A percentile compares a stretch with the other conserved stretches of the same genome.
Conservation (phyloP, 169 alveolate species). For the Pseudocohnilembus persalinus region DNA sequence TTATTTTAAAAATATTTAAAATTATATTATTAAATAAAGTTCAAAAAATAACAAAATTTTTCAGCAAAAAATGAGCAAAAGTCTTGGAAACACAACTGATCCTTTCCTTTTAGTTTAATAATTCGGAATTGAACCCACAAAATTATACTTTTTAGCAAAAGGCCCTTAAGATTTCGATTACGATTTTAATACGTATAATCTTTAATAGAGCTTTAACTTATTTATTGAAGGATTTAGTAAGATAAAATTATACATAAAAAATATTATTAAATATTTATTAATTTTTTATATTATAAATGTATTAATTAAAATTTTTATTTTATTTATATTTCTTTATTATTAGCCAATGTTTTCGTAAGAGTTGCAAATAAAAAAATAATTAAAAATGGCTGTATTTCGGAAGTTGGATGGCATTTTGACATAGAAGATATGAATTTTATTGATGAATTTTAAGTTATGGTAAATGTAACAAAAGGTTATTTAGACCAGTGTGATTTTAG, state of each 20-base stretch:
- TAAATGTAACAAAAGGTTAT: not conserved
- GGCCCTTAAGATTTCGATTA: constrained; percentile 65
- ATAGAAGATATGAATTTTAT: constrained; percentile 10
- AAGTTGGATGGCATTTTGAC: not conserved
- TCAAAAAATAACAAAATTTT: not conserved
- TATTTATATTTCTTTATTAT: not conserved
- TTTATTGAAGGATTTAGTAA: constrained; percentile 45
- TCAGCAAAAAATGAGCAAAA: constrained; percentile 89
- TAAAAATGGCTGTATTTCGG: constrained; percentile 14
- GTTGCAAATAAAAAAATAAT: constrained; percentile 12
- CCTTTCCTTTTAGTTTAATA: constrained; percentile 59
- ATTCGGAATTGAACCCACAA: constrained; percentile 42
- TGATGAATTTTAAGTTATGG: not conserved
- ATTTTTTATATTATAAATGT: no score
- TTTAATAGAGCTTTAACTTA: constrained; percentile 35
- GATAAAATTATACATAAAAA: constrained; percentile 28
- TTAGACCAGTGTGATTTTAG: constrained; percentile 26
- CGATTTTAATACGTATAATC: constrained; percentile 28
- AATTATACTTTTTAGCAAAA: constrained; percentile 58
- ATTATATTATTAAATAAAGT: not conserved
- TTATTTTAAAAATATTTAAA: not conserved
- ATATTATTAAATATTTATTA: constrained; percentile 14
- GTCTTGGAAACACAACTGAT: constrained; percentile 83
- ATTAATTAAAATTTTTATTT: not conserved
- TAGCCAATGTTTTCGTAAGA: constrained; percentile 6